phyloP scores from a whole-genome alignment of 2,329 filamentous ascomycete genomes.

The Fusarium brachygibbosum region DNA sequence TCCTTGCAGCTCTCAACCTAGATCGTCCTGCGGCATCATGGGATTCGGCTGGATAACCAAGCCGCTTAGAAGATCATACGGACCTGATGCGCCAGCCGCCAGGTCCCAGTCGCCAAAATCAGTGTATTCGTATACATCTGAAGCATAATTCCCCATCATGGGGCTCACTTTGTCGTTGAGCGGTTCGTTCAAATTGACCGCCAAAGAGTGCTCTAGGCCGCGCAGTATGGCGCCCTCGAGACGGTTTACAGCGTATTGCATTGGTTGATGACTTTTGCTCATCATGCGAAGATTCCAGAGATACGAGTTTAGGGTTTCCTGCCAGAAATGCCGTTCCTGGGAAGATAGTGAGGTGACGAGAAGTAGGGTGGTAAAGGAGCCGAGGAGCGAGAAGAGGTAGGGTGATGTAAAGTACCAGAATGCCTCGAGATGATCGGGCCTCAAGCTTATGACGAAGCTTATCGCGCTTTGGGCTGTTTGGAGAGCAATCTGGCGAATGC shows the following conservation, averaged over 20 bases:
- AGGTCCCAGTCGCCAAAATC: conserved; percentile 55
- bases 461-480: conserved; percentile 52
- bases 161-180: conserved; percentile 50
- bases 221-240: conserved; percentile 56
- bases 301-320: conserved; percentile 53
- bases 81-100: conserved; percentile 46
- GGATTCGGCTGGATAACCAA: conserved; percentile 45
- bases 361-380: conserved; percentile 57
- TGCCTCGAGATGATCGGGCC: conserved; percentile 57
- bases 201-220: conserved; percentile 55
- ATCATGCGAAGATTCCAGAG: conserved; percentile 53
- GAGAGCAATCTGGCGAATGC: conserved; percentile 51
- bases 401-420: conserved; percentile 58
- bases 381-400: conserved; percentile 57
- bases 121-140: conserved; percentile 51
- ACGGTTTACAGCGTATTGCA: conserved; percentile 55
- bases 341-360: conserved; percentile 53
- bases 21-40: conserved; percentile 46
- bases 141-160: conserved; percentile 45
- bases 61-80: conserved; percentile 51
- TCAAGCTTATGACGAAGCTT: conserved; percentile 52
- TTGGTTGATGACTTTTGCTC: conserved; percentile 55
- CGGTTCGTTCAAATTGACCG: conserved; percentile 53
- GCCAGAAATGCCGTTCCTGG: conserved; percentile 52
- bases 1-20: conserved; percentile 31